phyloP scores from a whole-genome alignment of 73 alveolate species.

The Tetrahymena malaccensis region DNA sequence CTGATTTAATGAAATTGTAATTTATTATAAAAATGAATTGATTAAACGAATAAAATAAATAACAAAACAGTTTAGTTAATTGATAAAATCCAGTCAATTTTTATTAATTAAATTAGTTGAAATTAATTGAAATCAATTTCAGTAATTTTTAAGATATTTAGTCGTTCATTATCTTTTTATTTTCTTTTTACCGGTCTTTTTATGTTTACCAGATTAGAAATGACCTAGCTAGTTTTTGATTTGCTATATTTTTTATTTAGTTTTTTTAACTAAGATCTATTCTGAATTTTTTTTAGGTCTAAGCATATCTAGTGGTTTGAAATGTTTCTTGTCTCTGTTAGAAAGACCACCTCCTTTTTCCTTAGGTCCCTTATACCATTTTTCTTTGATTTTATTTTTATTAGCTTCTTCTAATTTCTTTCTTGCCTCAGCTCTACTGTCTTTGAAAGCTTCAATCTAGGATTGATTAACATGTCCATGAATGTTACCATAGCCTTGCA shows the following conservation, averaged over 20 bases:
- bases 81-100: not conserved
- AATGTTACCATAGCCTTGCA: constrained; percentile 49
- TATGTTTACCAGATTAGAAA: constrained; percentile 25
- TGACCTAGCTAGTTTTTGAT: constrained; percentile 21
- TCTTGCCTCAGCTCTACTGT: constrained; percentile 34
- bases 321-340: constrained; percentile 58
- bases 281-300: constrained; percentile 68
- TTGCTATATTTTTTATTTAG: constrained; percentile 3
- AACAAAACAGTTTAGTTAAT: not conserved
- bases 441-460: constrained; percentile 42
- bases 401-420: constrained; percentile 5
- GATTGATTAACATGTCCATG: constrained; percentile 52
- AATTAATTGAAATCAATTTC: no score
- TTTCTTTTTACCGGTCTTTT: not conserved
- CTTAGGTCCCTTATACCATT: constrained; percentile 43
- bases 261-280: not conserved
- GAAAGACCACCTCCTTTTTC: constrained; percentile 58
- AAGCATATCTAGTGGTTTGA: constrained; percentile 82
- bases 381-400: constrained; percentile 39
- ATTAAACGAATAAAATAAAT: no score
- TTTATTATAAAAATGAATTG: not conserved
- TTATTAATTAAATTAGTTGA: no score
- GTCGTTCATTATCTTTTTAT: not conserved
- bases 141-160: not conserved
- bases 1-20: no score